These are phyloP conservation scores for Tillandsia fasciculata DNA, from an alignment of 176 grass and related monocot genomes.

Conservation along the genomic window DNA sequence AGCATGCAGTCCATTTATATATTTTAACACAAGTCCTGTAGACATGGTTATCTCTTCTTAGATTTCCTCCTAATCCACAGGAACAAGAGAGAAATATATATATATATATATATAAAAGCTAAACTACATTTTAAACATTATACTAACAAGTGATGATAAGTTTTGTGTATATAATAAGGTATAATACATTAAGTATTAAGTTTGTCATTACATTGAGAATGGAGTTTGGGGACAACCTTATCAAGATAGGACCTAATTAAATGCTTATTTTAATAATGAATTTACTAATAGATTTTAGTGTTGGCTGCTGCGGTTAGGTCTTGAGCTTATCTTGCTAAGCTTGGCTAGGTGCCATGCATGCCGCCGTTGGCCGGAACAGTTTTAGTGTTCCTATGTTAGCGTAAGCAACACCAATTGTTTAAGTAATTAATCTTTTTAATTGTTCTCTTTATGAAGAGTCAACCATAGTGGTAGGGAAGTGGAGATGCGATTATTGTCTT, in stretches of 20 bases:
- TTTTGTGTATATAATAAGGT: neutral
- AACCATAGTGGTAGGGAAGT: constrained; percentile 2
- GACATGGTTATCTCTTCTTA: too few species aligned
- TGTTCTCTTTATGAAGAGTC: neutral
- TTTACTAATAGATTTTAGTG: neutral
- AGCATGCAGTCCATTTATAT: too few species aligned
- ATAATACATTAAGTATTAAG: neutral
- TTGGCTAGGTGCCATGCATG: neutral
- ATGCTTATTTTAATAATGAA: neutral
- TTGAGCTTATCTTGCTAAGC: neutral
- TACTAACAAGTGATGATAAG: neutral
- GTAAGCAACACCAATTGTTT: neutral
- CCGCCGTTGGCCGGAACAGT: neutral
- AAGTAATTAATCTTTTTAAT: neutral
- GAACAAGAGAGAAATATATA: neutral
- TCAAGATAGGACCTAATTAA: neutral
- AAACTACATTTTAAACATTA: neutral
- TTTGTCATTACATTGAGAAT: neutral
- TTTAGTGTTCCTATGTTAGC: neutral
- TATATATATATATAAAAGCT: neutral
- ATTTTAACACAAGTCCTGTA: too few species aligned
- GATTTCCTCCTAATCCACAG: too few species aligned
- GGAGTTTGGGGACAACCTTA: neutral
- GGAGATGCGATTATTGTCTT: neutral
- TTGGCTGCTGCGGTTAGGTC: neutral